Conservation (phyloP, 2,329 filamentous ascomycete species). For the Hypomyces rosellus region DNA sequence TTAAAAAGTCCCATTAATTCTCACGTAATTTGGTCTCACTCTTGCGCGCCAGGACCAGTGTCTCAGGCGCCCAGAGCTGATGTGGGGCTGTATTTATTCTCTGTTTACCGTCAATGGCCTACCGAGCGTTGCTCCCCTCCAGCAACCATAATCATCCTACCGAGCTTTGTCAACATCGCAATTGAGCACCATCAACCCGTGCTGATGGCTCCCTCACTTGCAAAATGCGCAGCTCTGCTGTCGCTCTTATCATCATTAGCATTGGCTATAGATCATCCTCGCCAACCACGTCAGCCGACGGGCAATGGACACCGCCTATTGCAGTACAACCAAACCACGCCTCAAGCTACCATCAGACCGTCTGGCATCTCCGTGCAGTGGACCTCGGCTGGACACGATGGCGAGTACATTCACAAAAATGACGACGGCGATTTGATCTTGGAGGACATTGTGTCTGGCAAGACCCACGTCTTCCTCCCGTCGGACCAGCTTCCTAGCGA, state of each 20-base stretch:
- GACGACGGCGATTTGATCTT: constrained; percentile 50
- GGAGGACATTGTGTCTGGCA: constrained; percentile 54
- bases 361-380: constrained; percentile 46
- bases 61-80: too few species aligned
- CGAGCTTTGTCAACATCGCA: background rate
- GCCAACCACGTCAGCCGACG: constrained; percentile 47
- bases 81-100: too few species aligned
- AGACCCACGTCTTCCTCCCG: constrained; percentile 50
- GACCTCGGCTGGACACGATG: constrained; percentile 53
- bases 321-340: constrained; percentile 54
- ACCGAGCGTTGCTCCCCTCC: too few species aligned
- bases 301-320: constrained; percentile 51
- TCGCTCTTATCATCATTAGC: constrained; percentile 12
- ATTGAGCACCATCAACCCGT: too few species aligned
- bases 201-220: constrained; percentile 4
- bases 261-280: constrained; percentile 41
- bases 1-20: too few species aligned
- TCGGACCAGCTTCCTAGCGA: constrained; percentile 51
- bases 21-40: too few species aligned
- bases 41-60: too few species aligned
- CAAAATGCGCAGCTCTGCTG: constrained; percentile 13
- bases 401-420: constrained; percentile 51
- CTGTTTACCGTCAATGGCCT: too few species aligned
- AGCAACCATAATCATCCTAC: background rate
- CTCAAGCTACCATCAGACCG: constrained; percentile 38